Conservation (phyloP, 176 grass and related monocot genomes). For the Poa annua region DNA sequence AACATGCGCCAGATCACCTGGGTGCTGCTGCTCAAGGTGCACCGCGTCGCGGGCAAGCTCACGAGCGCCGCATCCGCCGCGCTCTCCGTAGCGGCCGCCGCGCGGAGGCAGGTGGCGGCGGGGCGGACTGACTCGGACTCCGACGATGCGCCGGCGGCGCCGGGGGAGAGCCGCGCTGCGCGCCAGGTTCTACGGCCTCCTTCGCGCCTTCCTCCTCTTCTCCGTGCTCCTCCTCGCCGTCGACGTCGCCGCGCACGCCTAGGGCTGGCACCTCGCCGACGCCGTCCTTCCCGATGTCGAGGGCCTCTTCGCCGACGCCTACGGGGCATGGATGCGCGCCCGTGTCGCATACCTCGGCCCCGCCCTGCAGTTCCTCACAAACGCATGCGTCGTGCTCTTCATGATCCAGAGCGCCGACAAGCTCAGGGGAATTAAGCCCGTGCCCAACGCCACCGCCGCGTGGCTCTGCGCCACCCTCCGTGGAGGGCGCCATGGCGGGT, state of each 20-base stretch:
- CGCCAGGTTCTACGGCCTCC: constrained; percentile 54
- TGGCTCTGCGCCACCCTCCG: too few relatives aligned
- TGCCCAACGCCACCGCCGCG: constrained; percentile 14
- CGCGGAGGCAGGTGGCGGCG: constrained; percentile 47
- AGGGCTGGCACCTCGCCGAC: constrained; percentile 71
- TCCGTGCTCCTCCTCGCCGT: constrained; percentile 67
- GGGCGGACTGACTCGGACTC: constrained; percentile 51
- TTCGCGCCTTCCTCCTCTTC: constrained; percentile 61
- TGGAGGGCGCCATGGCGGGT: too few relatives aligned
- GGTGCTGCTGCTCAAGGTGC: constrained; percentile 82
- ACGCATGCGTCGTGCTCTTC: constrained; percentile 83
- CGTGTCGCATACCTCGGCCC: constrained; percentile 70
- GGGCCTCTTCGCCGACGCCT: constrained; percentile 58
- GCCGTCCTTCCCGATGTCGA: constrained; percentile 52
- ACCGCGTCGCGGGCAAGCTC: constrained; percentile 66
- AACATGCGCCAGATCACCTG: constrained; percentile 85
- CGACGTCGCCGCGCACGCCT: constrained; percentile 71
- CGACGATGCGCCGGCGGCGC: neutral
- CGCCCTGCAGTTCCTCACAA: constrained; percentile 67
- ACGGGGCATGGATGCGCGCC: constrained; percentile 65
- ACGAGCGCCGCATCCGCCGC: constrained; percentile 52
- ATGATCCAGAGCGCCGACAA: constrained; percentile 79
- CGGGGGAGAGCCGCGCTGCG: constrained; percentile 52
- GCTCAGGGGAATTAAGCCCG: constrained; percentile 68
- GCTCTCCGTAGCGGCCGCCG: constrained; percentile 59